Conservation (phyloP, 441 rosid species). For the Omphalea diandra region DNA sequence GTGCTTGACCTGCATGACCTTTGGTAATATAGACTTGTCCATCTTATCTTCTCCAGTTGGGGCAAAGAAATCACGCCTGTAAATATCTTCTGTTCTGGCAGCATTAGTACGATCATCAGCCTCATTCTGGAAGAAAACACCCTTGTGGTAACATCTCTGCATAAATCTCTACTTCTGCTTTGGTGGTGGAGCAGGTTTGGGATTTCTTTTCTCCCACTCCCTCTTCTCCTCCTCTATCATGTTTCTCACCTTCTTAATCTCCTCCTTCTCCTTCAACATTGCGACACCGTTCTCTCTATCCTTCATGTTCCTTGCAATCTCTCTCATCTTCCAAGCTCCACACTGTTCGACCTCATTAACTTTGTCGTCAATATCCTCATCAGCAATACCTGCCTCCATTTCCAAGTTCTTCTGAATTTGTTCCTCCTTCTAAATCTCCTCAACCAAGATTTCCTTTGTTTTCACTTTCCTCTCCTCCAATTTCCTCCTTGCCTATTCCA, state of each 20-base stretch:
- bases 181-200: conserved; percentile 48
- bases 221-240: conserved; percentile 97
- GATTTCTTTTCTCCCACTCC: conserved; percentile 92
- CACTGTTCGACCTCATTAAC: conserved; percentile 84
- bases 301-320: conserved; percentile 77
- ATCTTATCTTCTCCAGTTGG: conserved; percentile 94
- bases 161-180: conserved; percentile 90
- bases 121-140: conserved; percentile 80
- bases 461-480: conserved; percentile 65
- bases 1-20: conserved; percentile 97
- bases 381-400: conserved; percentile 63
- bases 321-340: conserved; percentile 92
- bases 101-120: conserved; percentile 59
- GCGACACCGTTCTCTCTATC: conserved; percentile 76
- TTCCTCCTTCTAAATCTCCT: conserved; percentile 72
- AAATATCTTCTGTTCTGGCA: conserved; percentile 49
- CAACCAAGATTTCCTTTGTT: conserved; percentile 78
- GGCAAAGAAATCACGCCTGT: conserved; percentile 68
- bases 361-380: conserved; percentile 90
- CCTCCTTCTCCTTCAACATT: conserved; percentile 80
- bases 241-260: conserved; percentile 80
- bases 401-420: conserved; percentile 72
- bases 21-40: conserved; percentile 79
- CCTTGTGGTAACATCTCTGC: conserved; percentile 92
- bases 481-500: conserved; percentile 67